Conservation (phyloP, 2,329 filamentous ascomycete genomes). For the Curvularia sp. region DNA sequence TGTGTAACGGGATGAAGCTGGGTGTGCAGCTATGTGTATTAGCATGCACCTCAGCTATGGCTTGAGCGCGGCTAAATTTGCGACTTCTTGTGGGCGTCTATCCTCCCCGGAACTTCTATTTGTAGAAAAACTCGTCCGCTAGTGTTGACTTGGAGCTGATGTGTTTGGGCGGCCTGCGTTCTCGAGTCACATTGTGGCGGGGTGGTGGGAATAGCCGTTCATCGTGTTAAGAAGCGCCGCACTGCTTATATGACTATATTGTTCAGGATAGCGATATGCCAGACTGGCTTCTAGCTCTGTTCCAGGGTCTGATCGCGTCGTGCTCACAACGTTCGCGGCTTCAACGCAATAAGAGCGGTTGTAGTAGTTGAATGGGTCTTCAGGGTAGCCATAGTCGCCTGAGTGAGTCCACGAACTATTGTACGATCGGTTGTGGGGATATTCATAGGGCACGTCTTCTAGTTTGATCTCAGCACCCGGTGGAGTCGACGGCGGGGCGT, state of each 20-base stretch:
- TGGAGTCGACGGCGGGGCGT: slow-evolving; percentile 29
- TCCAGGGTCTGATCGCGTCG: slow-evolving; percentile 52
- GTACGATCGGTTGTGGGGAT: slow-evolving; percentile 33
- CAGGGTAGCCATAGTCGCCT: slow-evolving; percentile 25
- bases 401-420: slow-evolving; percentile 35
- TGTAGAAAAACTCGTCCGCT: neutral
- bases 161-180: neutral
- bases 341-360: slow-evolving; percentile 49
- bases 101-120: neutral
- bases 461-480: slow-evolving; percentile 34
- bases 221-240: slow-evolving; percentile 54
- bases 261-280: slow-evolving; percentile 48
- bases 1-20: neutral
- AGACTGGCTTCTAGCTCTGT: slow-evolving; percentile 52
- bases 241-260: slow-evolving; percentile 56
- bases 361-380: slow-evolving; percentile 32
- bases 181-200: slow-evolving; percentile 24
- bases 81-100: neutral
- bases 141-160: neutral
- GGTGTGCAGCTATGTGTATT: neutral
- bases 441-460: slow-evolving; percentile 36
- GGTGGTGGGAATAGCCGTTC: slow-evolving; percentile 52
- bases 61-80: neutral
- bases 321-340: slow-evolving; percentile 56
- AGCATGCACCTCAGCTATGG: neutral